Conservation (phyloP, 2,329 filamentous ascomycete species). For the Pseudocercospora macadamiae region DNA sequence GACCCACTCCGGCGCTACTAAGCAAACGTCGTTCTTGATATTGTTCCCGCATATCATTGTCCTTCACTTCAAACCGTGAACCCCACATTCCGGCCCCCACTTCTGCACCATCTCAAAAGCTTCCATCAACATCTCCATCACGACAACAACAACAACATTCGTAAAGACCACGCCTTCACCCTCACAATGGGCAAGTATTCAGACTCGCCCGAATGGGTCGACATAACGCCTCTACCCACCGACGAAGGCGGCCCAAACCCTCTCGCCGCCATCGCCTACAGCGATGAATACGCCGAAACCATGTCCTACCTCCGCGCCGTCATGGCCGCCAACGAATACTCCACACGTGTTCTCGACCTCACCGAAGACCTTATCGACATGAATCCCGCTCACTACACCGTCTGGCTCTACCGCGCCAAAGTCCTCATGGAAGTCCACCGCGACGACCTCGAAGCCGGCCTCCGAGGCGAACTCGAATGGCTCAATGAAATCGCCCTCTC, state of each 20-base stretch:
- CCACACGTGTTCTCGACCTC: conserved; percentile 73
- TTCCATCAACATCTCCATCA: background rate
- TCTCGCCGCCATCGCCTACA: conserved; percentile 90
- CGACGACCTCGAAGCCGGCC: conserved; percentile 61
- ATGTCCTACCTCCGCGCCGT: conserved; percentile 91
- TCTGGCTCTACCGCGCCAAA: conserved; percentile 93
- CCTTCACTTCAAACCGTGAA: conserved; percentile 6
- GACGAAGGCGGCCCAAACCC: conserved; percentile 75
- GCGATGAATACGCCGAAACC: conserved; percentile 85
- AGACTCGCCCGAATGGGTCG: conserved; percentile 77
- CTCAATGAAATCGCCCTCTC: conserved; percentile 79
- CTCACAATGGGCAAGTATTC: conserved; percentile 54
- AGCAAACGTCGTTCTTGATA: conserved; percentile 11
- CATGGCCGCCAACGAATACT: conserved; percentile 87
- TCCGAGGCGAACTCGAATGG: conserved; percentile 78
- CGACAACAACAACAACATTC: background rate
- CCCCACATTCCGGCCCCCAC: conserved; percentile 15
- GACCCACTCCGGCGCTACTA: background rate
- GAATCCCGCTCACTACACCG: conserved; percentile 97
- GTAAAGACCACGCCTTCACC: background rate
- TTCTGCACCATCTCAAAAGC: background rate
- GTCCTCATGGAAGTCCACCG: conserved; percentile 58
- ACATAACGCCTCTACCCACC: conserved; percentile 79
- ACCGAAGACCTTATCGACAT: conserved; percentile 88
- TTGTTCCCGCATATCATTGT: conserved; percentile 21